A percentile compares a stretch with the other conserved stretches of the same genome.
phyloP scores from a whole-genome alignment of 2,329 filamentous ascomycete genomes.

The Fusarium buxicola region DNA sequence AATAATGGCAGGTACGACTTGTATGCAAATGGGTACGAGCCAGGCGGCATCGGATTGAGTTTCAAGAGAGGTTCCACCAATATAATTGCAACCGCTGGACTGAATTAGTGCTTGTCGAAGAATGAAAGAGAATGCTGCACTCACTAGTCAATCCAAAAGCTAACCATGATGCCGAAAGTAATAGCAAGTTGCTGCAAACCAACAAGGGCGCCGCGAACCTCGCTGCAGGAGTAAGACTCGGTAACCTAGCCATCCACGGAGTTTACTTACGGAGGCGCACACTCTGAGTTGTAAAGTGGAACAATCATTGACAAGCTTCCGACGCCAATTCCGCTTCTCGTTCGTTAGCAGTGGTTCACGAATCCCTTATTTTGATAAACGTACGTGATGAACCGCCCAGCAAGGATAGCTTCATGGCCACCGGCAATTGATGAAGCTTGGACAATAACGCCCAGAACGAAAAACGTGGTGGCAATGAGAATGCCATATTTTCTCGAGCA shows the following conservation, averaged over 20 bases:
- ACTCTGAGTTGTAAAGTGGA: slow-evolving; percentile 64
- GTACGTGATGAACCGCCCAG: slow-evolving; percentile 76
- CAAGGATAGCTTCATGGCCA: slow-evolving; percentile 72
- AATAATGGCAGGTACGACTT: slow-evolving; percentile 74
- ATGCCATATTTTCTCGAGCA: slow-evolving; percentile 77
- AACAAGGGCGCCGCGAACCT: slow-evolving; percentile 57
- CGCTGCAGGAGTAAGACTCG: slow-evolving; percentile 26
- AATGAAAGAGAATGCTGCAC: slow-evolving; percentile 5
- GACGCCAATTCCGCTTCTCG: slow-evolving; percentile 70
- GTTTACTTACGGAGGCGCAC: slow-evolving; percentile 54
- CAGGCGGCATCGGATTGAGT: slow-evolving; percentile 75
- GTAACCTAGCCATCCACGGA: neutral
- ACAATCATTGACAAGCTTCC: slow-evolving; percentile 76
- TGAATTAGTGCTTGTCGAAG: neutral
- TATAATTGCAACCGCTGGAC: slow-evolving; percentile 69
- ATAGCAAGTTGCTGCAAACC: slow-evolving; percentile 65
- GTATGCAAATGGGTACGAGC: slow-evolving; percentile 78
- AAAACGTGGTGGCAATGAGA: slow-evolving; percentile 72
- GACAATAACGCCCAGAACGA: slow-evolving; percentile 76
- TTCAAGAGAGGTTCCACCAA: slow-evolving; percentile 63
- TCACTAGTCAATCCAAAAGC: slow-evolving; percentile 71
- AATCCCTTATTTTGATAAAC: slow-evolving; percentile 14
- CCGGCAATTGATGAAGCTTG: slow-evolving; percentile 70
- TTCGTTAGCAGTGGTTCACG: neutral
- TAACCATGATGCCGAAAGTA: slow-evolving; percentile 72